Evolutionary conservation across 371 early-diverging fungal species (phyloP), one percentile per base, ranked within the genome.

Genomic region (Actinomortierella ambigua): DNA sequence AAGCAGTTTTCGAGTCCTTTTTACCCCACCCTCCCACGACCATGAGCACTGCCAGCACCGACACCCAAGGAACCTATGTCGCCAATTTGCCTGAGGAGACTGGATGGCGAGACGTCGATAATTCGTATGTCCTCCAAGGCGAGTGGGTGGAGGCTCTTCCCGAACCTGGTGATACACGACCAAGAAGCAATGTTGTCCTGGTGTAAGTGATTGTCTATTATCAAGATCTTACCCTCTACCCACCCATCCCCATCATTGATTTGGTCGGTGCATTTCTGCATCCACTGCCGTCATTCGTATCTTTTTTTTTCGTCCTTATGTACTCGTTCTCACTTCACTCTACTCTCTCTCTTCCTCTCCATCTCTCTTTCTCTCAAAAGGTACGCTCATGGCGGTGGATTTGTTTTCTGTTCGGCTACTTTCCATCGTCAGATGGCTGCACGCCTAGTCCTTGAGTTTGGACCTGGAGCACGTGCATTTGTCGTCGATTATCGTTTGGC

Each of bases 401-500:
- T 66, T 29, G 67, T 60, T 0, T 73, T 73, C 39, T 73, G 75
- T 29, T 66, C 67, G 11, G 63, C 67, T 11, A 50, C 46, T 11
- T 73, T 73, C 27, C 75, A 73, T 29, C 52, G 75, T 15, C 63
- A 73, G 11, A 18, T 73, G 29, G 63, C 66, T 4, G 63, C 75
- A 1, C 62, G 75, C 26, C 46, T 73, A 55, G 42, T 56, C 0
- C 53, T 73, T 2, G 64, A 73, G 63, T 57, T 73, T 28, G 75
- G 75, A 13, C 71, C 82, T 1, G 76, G 79, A 2, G 69, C 65
- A 28, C 43, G 77, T 18, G 67, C 85, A 0, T 79, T 85, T 41
- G 82, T 78, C n/a, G 22, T 80, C 18, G 77, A 69, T 26, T 83
- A 83, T 62, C 82, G 95, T 20, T 76, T 94, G 28, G 92, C 95